Evolutionary conservation across 768 basidiomycete species (phyloP), one percentile per base, ranked within the genome.

Genomic region (Mycena chlorophos): DNA sequence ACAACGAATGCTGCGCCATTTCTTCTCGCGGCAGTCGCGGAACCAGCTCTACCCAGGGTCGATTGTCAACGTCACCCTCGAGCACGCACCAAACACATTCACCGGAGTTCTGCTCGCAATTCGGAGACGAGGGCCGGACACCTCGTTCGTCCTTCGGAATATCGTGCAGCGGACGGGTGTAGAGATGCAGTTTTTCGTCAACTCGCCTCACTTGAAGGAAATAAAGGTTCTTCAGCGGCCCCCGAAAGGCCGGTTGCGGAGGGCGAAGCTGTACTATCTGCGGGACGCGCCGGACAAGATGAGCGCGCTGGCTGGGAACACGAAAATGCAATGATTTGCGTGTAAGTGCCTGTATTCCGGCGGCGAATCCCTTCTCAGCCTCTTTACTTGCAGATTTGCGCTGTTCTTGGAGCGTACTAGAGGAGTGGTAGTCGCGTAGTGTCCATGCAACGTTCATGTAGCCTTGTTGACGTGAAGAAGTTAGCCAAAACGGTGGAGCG

Each of bases 91-190:
- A 8, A 88, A 85, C 16, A 73, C 80, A 13, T 98, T 98, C 73
- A 90, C 93, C 5, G 96, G 96, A 30, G 89, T 98, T 42, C 78
- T 98, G 54, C 80, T 97, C 64, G 83, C 85, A 27, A 81, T 95
- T 61, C 84, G 91, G 49, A 82, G 91, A 64, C 83, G 89, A 34
- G 95, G 94, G 1, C 79, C 84, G 26, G 91, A 93, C 73, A 94
- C 92, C 25, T 88, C 86, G n/a, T 90, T 98, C 67, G 78, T 86
- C 51, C 73, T 98, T 49, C 83, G 96, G 60, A 98, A 98, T 72
- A 83, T 97, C 61, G 81, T 98, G 50, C 89, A 92, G 64, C 81
- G 93, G 60, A 92, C 89, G 13, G 95, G 94, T 13, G 88, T 97
- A 34, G 96, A 98, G 78, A 88, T 92, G 88, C 88, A 88, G 66